Conservation (phyloP, 2,329 filamentous ascomycete species). For the Aquanectria penicillioides region DNA sequence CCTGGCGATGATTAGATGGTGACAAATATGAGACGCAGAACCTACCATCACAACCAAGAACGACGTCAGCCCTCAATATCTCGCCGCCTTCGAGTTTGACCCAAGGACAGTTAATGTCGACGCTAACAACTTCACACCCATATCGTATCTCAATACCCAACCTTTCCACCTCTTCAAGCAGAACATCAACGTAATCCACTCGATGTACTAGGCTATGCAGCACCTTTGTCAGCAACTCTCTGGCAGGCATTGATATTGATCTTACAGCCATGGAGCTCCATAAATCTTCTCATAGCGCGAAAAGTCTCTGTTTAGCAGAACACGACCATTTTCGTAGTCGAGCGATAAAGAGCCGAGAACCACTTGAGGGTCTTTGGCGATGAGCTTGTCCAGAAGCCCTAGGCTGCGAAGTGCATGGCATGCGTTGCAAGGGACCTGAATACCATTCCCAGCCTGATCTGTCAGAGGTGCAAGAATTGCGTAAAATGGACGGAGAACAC, state of each 20-base stretch:
- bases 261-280: constrained; percentile 32
- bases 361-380: background rate
- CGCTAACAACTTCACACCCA: constrained; percentile 13
- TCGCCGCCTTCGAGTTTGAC: constrained; percentile 16
- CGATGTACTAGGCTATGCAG: constrained; percentile 24
- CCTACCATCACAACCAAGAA: constrained; percentile 28
- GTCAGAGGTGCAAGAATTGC: background rate
- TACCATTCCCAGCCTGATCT: constrained; percentile 25
- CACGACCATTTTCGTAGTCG: background rate
- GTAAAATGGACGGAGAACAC: background rate
- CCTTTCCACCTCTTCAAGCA: constrained; percentile 19
- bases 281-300: constrained; percentile 21
- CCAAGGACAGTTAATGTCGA: constrained; percentile 19
- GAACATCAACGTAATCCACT: constrained; percentile 16
- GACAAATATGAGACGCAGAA: background rate
- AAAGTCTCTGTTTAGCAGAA: constrained; percentile 22
- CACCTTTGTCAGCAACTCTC: background rate
- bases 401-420: constrained; percentile 23
- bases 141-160: background rate
- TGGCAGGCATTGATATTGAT: background rate
- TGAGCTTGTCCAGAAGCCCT: constrained; percentile 25
- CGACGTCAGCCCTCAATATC: constrained; percentile 18
- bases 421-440: constrained; percentile 33
- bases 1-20: background rate
- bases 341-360: background rate